These are phyloP conservation scores for Gymnopilus junonius DNA, from an alignment of 768 basidiomycete genomes.

Conservation along the genomic window DNA sequence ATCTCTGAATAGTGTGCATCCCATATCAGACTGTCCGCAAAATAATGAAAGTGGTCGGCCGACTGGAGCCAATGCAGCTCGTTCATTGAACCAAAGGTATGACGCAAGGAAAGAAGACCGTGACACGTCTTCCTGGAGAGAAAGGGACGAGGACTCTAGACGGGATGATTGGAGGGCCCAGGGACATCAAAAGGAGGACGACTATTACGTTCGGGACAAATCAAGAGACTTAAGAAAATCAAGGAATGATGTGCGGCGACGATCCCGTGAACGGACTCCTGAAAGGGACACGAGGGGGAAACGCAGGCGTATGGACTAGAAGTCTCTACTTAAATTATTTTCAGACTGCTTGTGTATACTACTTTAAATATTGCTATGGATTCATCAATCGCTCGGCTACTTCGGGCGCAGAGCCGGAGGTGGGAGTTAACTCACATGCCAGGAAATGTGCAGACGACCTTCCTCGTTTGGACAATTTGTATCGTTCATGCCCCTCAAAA, in stretches of 20 bases:
- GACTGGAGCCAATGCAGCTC: conserved; percentile 28
- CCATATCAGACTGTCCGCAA: conserved; percentile 34
- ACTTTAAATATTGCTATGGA: background rate
- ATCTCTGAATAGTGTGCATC: background rate
- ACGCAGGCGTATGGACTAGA: conserved; percentile 60
- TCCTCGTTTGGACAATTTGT: background rate
- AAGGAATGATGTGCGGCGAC: conserved; percentile 25
- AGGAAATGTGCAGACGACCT: background rate
- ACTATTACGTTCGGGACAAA: conserved; percentile 26
- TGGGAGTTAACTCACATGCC: background rate
- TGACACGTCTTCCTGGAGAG: conserved; percentile 15
- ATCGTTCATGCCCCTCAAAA: background rate
- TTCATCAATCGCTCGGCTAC: background rate
- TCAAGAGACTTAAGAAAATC: conserved; percentile 25
- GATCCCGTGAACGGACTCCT: conserved; percentile 36
- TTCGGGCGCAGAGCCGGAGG: background rate
- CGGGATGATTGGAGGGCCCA: conserved; percentile 27
- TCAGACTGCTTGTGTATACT: background rate
- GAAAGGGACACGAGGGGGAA: conserved; percentile 48
- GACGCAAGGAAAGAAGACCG: conserved; percentile 12
- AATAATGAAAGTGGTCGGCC: conserved; percentile 27
- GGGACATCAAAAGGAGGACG: conserved; percentile 23
- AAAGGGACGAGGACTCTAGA: conserved; percentile 21
- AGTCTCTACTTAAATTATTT: background rate
- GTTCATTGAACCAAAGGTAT: conserved; percentile 18